Evolutionary conservation across 768 basidiomycete species (phyloP), one percentile per base, ranked within the genome.

Genomic region (Asterophora lycoperdoides): DNA sequence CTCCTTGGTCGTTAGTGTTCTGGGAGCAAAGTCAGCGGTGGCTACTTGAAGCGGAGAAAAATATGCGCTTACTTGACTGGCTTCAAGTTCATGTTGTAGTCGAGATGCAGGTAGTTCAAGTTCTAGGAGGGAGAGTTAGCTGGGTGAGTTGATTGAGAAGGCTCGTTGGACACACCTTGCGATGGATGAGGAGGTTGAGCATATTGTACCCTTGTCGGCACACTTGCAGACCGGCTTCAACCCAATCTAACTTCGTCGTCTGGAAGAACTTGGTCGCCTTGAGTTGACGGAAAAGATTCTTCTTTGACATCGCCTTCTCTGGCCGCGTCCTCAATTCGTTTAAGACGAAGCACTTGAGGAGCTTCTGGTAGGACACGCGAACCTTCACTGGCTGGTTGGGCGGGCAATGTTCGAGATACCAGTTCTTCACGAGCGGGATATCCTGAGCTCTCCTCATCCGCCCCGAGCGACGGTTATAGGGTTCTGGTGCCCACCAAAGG

Each of bases 211-310:
- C 96, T 65, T 99, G 96, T 56, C 96, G 76, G 73, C 95, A 98
- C 45, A 99, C 95, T 68, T 99, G 96, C 52, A 99, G 70, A 57
- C 96, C 96, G 2, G 95, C 96, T 67, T 99, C 96, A 32, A 99
- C 95, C 96, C 96, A 99, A 67, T 99, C 96, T 57, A 99, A 70
- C 56, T 80, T 91, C 4, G 96, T 99, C 11, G 90, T 92, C 75
- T 98, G 96, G 84, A 99, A 99, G 72, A 99, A 99, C 69, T 98
- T 98, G 49, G 96, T 99, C n/a, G 90, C 86, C 70, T 97, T 98
- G 49, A 93, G 75, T 63, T 93, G 90, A 37, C 92, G 79, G 80
- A 99, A 98, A 42, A 98, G 64, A 62, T 94, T 96, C 73, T 95
- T 93, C 82, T 95, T 98, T 55, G 90, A 87, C 89, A 96, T 95